Percentiles rank a stretch among this genome's conserved stretches.
Evolutionary conservation across 257 asterid species (phyloP).

Genomic region (Lycium barbarum): DNA sequence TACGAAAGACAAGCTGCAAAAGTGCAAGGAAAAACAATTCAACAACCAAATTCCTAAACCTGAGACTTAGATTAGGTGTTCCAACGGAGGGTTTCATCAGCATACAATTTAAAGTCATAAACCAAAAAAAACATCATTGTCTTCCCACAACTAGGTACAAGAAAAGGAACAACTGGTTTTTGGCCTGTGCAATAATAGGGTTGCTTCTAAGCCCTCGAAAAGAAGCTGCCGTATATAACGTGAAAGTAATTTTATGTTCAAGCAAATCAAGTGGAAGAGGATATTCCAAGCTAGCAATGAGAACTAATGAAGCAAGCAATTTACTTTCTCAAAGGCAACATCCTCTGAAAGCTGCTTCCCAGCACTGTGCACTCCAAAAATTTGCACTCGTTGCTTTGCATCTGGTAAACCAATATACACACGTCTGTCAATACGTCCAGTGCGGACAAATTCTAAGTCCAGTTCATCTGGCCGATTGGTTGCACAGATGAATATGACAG

Average conservation of each 20-base stretch:
- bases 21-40: constrained; percentile 12
- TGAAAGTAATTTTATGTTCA: constrained; percentile 26
- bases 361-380: constrained; percentile 93
- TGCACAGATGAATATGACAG: constrained; percentile 94
- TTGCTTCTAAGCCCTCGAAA: constrained; percentile 12
- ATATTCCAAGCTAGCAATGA: constrained; percentile 19
- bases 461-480: constrained; percentile 97
- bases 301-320: constrained; percentile 29
- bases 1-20: constrained; percentile 92
- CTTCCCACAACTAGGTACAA: not conserved
- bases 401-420: constrained; percentile 94
- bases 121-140: not conserved
- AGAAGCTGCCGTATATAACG: not conserved
- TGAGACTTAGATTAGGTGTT: not conserved
- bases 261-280: constrained; percentile 29
- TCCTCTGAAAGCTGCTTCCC: constrained; percentile 87
- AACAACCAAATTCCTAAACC: constrained; percentile 18
- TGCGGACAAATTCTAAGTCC: constrained; percentile 82
- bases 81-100: constrained; percentile 6
- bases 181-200: not conserved
- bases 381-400: constrained; percentile 91
- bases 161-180: not conserved
- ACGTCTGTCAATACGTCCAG: constrained; percentile 97
- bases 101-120: not conserved
- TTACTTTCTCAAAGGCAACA: constrained; percentile 88